These are phyloP conservation scores for Apiosordaria backusii DNA, from an alignment of 495 filamentous ascomycete genomes.

Conservation along the genomic window DNA sequence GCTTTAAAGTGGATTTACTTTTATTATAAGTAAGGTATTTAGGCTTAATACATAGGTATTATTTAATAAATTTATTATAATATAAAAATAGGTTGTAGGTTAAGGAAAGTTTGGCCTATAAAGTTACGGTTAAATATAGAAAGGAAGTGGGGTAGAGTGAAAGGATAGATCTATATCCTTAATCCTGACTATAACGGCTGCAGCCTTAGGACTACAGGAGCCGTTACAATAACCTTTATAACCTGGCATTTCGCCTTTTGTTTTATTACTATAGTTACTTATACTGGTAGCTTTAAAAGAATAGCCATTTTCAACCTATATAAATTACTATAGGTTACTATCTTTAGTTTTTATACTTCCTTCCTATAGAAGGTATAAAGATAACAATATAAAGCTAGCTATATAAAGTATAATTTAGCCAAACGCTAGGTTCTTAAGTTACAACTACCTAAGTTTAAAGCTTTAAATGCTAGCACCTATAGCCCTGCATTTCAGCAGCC, in stretches of 20 bases:
- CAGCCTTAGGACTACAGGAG: no score
- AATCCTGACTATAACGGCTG: no score
- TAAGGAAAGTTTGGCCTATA: no score
- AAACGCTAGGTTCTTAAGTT: not conserved
- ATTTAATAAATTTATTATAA: no score
- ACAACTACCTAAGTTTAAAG: not conserved
- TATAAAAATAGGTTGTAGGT: no score
- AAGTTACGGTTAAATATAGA: no score
- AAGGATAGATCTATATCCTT: no score
- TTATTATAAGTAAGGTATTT: no score
- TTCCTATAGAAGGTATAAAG: not conserved
- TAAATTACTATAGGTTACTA: not conserved
- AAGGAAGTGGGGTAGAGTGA: no score
- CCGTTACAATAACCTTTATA: not conserved
- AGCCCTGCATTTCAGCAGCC: not conserved
- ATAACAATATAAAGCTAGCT: not conserved
- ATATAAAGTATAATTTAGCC: not conserved
- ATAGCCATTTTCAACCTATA: not conserved
- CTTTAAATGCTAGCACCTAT: not conserved
- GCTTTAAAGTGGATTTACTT: no score
- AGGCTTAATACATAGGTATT: no score
- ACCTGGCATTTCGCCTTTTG: not conserved
- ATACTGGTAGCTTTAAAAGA: not conserved
- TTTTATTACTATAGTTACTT: not conserved
- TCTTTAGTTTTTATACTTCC: not conserved